These are phyloP conservation scores for Coniochaeta sp. DNA, from an alignment of 2,329 filamentous ascomycete genomes.

Conservation along the genomic window DNA sequence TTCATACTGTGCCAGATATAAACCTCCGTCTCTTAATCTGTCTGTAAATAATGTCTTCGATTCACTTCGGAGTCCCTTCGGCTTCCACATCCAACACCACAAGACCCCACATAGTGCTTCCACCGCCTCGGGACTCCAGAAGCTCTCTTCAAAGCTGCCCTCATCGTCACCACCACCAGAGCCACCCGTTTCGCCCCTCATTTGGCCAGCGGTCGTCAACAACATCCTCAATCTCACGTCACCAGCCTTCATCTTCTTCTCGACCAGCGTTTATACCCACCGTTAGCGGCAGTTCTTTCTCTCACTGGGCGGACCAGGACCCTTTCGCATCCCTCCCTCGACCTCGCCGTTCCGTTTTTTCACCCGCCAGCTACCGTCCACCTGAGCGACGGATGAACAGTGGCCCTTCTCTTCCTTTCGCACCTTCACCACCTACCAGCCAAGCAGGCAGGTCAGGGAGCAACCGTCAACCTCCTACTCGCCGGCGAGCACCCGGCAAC, in stretches of 20 bases:
- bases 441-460: not conserved
- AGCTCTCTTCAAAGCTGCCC: not conserved
- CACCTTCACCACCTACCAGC: not conserved
- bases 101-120: not conserved
- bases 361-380: not conserved
- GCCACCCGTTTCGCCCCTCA: not conserved
- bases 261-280: not conserved
- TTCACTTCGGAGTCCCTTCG: not conserved
- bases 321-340: not conserved
- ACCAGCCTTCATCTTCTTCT: not conserved
- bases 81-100: not conserved
- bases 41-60: not conserved
- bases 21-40: not conserved
- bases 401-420: not conserved
- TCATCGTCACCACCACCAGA: not conserved
- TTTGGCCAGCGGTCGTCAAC: not conserved
- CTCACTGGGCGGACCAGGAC: not conserved
- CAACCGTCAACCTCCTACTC: not conserved
- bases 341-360: not conserved
- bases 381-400: not conserved
- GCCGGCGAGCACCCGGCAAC: not conserved
- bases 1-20: not conserved
- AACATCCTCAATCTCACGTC: not conserved
- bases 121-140: not conserved
- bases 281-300: not conserved